Conservation (phyloP, 192 early-diverging fungal genomes). For the Coemansia sp. region DNA sequence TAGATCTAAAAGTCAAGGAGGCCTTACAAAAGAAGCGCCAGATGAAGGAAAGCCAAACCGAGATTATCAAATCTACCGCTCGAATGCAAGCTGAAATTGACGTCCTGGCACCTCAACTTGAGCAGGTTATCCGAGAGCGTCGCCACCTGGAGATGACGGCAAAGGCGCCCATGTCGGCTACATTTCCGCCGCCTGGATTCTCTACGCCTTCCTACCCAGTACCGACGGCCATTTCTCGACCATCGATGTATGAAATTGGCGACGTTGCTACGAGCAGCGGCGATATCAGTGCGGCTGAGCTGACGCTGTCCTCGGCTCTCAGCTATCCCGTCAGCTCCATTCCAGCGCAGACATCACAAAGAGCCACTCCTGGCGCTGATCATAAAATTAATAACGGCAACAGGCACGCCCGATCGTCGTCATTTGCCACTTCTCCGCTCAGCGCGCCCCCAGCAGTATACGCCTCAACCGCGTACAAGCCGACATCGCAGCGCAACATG, state of each 20-base stretch:
- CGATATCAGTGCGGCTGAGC: not conserved
- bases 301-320: not conserved
- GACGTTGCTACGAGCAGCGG: not conserved
- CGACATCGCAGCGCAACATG: not conserved
- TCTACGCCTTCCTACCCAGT: not conserved
- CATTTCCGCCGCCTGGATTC: conserved; percentile 8
- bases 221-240: not conserved
- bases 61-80: conserved; percentile 7
- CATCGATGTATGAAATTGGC: conserved; percentile 1
- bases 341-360: not conserved
- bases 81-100: conserved; percentile 29
- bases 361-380: not conserved
- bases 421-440: conserved; percentile 6
- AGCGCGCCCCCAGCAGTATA: not conserved
- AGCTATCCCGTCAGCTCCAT: conserved; percentile 5
- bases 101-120: conserved; percentile 21
- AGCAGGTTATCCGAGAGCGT: conserved; percentile 12
- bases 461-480: not conserved
- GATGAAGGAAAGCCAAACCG: conserved; percentile 17
- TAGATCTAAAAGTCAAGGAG: conserved; percentile 27
- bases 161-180: not conserved
- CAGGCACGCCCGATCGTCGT: conserved; percentile 11
- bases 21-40: conserved; percentile 14
- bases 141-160: conserved; percentile 11
- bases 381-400: not conserved